A percentile compares a stretch with the other conserved stretches of the same genome.
phyloP scores from a whole-genome alignment of 805 yeast species.

The Myxozyma nipponensis region DNA sequence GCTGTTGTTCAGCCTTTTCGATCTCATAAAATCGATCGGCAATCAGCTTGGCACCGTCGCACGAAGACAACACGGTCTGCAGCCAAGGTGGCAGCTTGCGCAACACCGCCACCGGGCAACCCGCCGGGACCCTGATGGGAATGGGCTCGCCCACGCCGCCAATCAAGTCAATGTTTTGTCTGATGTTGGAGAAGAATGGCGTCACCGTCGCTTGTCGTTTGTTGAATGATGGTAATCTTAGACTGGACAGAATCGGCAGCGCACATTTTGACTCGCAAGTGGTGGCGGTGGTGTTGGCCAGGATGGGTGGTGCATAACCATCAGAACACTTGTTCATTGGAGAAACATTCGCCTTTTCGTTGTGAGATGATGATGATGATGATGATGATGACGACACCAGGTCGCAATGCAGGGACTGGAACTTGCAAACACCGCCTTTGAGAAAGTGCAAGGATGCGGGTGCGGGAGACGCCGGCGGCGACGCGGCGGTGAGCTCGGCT shows the following conservation, averaged over 20 bases:
- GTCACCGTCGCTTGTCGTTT: conserved; percentile 28
- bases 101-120: conserved; percentile 13
- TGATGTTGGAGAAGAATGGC: conserved; percentile 33
- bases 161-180: conserved; percentile 31
- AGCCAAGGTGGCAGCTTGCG: conserved; percentile 56
- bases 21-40: conserved; percentile 58
- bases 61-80: conserved; percentile 37
- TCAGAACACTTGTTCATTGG: too few relatives aligned
- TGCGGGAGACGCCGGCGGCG: too few relatives aligned
- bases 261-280: conserved; percentile 8
- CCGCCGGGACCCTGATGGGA: conserved; percentile 30
- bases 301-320: neutral
- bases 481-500: conserved; percentile 5
- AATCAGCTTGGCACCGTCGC: conserved; percentile 40
- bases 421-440: conserved; percentile 26
- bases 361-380: neutral
- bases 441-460: conserved; percentile 31
- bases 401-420: neutral
- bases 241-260: conserved; percentile 34
- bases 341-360: neutral
- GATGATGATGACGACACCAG: neutral
- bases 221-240: conserved; percentile 27
- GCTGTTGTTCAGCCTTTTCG: conserved; percentile 64
- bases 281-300: neutral
- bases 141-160: conserved; percentile 34